Conservation (phyloP, 371 early-diverging fungal genomes). For the Syncephalis plumigaleata region DNA sequence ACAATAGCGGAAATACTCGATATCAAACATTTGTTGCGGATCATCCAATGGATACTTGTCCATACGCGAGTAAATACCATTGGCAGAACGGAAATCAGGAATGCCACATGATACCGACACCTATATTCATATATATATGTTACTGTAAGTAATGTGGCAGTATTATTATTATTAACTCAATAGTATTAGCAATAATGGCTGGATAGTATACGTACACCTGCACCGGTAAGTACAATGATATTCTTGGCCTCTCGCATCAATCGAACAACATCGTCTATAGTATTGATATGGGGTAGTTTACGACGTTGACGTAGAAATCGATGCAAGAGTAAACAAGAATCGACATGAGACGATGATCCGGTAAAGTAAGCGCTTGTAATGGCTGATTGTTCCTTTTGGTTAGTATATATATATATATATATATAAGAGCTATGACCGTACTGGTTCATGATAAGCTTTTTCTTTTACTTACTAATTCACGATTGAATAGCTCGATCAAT, state of each 20-base stretch:
- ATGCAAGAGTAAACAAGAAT: constrained; percentile 26
- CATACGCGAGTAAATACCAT: constrained; percentile 85
- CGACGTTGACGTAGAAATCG: constrained; percentile 33
- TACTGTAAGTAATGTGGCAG: constrained; percentile 4
- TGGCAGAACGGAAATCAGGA: constrained; percentile 93
- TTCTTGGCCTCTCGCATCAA: constrained; percentile 42
- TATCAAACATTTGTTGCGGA: constrained; percentile 84
- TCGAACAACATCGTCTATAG: constrained; percentile 52
- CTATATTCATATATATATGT: constrained; percentile 7
- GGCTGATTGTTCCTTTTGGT: too few relatives aligned
- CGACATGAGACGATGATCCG: constrained; percentile 23
- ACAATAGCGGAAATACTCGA: constrained; percentile 61
- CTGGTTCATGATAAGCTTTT: too few relatives aligned
- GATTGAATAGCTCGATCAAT: constrained; percentile 27
- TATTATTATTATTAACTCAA: background rate
- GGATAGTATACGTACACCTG: constrained; percentile 51
- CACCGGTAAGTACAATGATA: constrained; percentile 86
- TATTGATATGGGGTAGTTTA: constrained; percentile 35
- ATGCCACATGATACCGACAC: constrained; percentile 92
- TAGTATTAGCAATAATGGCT: too few relatives aligned
- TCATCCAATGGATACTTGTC: constrained; percentile 58
- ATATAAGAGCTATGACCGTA: too few relatives aligned
- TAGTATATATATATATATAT: too few relatives aligned
- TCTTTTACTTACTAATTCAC: constrained; percentile 16
- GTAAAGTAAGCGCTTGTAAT: too few relatives aligned